Conservation (phyloP, 148 eudicot genomes). For the Rhododendron vialii region DNA sequence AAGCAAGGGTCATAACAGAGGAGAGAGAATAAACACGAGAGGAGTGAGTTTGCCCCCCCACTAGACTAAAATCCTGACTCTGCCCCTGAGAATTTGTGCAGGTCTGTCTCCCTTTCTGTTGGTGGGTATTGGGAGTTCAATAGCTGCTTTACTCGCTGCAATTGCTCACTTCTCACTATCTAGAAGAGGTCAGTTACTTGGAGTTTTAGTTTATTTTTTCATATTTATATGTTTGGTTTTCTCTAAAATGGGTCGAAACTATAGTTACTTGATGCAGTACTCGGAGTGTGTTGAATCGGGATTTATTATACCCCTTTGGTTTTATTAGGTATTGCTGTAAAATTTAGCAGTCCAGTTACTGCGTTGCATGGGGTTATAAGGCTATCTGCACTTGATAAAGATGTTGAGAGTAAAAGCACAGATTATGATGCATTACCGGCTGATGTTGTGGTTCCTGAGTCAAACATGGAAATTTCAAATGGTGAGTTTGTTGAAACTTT, state of each 20-base stretch:
- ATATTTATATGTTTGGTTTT: neutral
- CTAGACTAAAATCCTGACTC: neutral
- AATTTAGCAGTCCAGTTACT: slow-evolving; percentile 36
- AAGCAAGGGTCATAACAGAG: neutral
- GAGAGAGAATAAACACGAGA: neutral
- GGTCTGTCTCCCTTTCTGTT: slow-evolving; percentile 45
- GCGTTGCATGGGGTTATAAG: slow-evolving; percentile 25
- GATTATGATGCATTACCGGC: slow-evolving; percentile 27
- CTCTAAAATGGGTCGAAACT: neutral
- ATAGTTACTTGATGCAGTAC: neutral
- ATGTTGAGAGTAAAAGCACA: slow-evolving; percentile 12
- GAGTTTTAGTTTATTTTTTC: neutral
- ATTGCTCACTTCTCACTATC: slow-evolving; percentile 37
- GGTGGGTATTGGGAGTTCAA: slow-evolving; percentile 60
- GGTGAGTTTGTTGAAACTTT: slow-evolving; percentile 26
- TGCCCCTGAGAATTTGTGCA: slow-evolving; percentile 16
- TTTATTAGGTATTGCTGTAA: slow-evolving; percentile 46
- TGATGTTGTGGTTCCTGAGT: slow-evolving; percentile 25
- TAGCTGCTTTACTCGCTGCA: slow-evolving; percentile 43
- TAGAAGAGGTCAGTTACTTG: slow-evolving; percentile 42
- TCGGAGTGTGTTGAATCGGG: neutral
- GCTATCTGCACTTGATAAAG: slow-evolving; percentile 21
- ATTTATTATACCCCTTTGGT: slow-evolving; percentile 4
- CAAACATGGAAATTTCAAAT: slow-evolving; percentile 21
- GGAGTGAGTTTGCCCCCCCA: neutral